Evolutionary conservation across 352 stramenopile genomes (phyloP), one percentile per base, ranked within the genome.

Genomic region (Sclerospora graminicola): DNA sequence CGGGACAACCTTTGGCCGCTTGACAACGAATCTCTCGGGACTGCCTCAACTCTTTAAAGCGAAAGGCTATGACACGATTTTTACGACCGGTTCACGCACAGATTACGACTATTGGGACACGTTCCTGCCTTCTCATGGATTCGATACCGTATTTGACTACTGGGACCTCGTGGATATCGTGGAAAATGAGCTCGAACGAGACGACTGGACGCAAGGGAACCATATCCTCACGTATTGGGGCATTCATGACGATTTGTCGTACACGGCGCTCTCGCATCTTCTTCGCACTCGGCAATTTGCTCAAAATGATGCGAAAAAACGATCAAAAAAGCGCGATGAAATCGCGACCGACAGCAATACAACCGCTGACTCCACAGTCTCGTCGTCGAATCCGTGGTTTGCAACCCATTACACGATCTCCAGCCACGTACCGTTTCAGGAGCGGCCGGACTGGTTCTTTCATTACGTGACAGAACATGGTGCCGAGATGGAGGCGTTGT

Each of bases 171-270:
- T 58, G 8, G 65, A 77, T 18, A 69, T 85, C 11, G 59, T 61
- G 0, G 41, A 68, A 34, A 59, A 66, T 11, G 69, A 81, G 46
- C 41, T 82, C 33, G 57, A 60, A 2, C 58, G 75, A 16, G 61
- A 80, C 34, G 60, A 85, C 35, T 74, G 63, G 54, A 68, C 54
- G 0, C 36, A 53, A 8, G 73, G 69, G 15, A 71, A 81, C 13
- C 65, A 73, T 48, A 56, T 77, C 47, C 76, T 80, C 60, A 59
- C 60, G 4, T 79, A 72, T 52, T 86, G 74, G 74, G 74, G 74
- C 8, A 54, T 86, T 38, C 74, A 86, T 45, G 74, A 86, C 30
- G 70, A 86, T 45, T 20, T 84, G 19, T 74, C 67, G 33, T 82
- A 82, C 48, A 64, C 69, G 8, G 65, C 77, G 13, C 47, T 85